These are phyloP conservation scores for Eustoma russellianum DNA, from an alignment of 257 asterid genomes.

Conservation along the genomic window DNA sequence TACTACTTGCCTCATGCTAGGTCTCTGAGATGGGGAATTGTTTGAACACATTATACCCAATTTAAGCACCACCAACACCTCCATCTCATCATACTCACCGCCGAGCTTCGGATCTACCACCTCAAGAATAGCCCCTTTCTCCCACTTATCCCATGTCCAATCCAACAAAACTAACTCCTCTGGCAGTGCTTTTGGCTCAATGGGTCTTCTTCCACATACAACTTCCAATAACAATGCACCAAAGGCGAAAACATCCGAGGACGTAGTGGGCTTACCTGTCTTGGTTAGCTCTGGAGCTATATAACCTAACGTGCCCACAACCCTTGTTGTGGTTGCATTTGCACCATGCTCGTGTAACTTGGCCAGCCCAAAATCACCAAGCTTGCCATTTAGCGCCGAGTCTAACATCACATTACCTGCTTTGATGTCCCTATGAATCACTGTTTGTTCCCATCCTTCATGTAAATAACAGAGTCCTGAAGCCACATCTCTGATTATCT, in stretches of 20 bases:
- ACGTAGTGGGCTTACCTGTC: constrained; percentile 56
- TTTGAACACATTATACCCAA: constrained; percentile 68
- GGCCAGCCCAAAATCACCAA: constrained; percentile 82
- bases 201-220: constrained; percentile 68
- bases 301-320: constrained; percentile 71
- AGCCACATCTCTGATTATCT: constrained; percentile 57
- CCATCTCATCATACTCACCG: constrained; percentile 33
- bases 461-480: constrained; percentile 52
- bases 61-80: constrained; percentile 45
- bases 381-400: constrained; percentile 41
- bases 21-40: constrained; percentile 39
- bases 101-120: constrained; percentile 46
- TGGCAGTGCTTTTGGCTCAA: constrained; percentile 56
- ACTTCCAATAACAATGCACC: constrained; percentile 68
- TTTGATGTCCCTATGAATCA: constrained; percentile 68
- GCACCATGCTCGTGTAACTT: constrained; percentile 50
- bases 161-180: constrained; percentile 65
- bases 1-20: constrained; percentile 49
- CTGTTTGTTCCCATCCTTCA: constrained; percentile 71
- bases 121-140: constrained; percentile 30
- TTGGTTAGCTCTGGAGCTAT: constrained; percentile 69
- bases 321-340: constrained; percentile 53
- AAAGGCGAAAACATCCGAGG: constrained; percentile 64
- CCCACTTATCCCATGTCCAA: constrained; percentile 79
- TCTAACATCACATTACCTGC: constrained; percentile 66